Conservation (phyloP, 1,284 basidiomycete genomes). For the Puccinia sorghi region DNA sequence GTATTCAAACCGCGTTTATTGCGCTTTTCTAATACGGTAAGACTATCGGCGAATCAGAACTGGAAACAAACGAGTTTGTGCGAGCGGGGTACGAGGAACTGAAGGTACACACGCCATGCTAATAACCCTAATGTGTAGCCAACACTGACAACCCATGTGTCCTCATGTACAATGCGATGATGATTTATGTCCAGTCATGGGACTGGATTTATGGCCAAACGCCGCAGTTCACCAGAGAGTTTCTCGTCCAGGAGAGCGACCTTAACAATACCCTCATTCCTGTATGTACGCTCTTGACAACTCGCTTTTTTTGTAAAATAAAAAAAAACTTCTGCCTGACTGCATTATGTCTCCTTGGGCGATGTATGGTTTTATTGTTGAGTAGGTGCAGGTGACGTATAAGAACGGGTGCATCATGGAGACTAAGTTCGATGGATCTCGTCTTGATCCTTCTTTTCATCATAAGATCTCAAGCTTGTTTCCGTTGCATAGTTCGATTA, state of each 20-base stretch:
- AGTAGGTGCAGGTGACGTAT: constrained; percentile 13
- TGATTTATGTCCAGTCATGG: constrained; percentile 69
- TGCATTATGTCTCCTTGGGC: too few species aligned
- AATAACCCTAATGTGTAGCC: neutral
- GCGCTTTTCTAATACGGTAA: too few species aligned
- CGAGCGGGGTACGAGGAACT: constrained; percentile 50
- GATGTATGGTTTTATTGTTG: neutral
- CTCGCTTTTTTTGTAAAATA: too few species aligned
- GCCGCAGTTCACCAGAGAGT: constrained; percentile 73
- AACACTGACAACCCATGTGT: neutral
- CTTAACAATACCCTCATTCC: neutral
- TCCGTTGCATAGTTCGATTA: neutral
- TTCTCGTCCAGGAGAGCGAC: constrained; percentile 53
- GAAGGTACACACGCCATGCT: constrained; percentile 53
- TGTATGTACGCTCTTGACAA: neutral
- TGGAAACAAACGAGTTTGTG: constrained; percentile 51
- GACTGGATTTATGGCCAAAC: constrained; percentile 92
- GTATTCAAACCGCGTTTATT: too few species aligned
- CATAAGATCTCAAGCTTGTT: neutral
- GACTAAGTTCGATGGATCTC: neutral
- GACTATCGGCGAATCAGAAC: constrained; percentile 25
- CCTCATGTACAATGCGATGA: neutral
- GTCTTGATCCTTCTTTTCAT: neutral
- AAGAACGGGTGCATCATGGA: constrained; percentile 1
- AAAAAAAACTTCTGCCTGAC: too few species aligned